phyloP scores from a whole-genome alignment of 2,329 filamentous ascomycete species.

The Fusarium piperis region DNA sequence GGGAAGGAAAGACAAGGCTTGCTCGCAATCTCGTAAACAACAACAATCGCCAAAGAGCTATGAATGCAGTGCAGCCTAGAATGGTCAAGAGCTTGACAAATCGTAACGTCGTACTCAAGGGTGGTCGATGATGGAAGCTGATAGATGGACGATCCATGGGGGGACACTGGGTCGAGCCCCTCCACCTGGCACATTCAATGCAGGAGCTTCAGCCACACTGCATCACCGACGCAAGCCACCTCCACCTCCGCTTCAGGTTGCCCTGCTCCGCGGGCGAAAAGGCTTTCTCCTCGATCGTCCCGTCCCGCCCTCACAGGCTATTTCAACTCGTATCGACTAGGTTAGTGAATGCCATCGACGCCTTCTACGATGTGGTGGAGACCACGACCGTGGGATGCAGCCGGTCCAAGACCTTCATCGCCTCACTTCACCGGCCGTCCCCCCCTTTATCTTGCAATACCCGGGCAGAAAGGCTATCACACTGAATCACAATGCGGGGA shows the following conservation, averaged over 20 bases:
- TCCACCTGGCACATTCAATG: no score
- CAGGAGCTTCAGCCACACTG: conserved; percentile 40
- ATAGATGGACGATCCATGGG: conserved; percentile 24
- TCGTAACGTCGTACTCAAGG: background rate
- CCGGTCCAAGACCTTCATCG: background rate
- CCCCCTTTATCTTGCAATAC: background rate
- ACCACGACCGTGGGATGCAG: background rate
- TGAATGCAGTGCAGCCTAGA: conserved; percentile 9
- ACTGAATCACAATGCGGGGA: background rate
- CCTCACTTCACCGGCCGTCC: background rate
- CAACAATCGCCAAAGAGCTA: conserved; percentile 13
- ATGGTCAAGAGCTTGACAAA: conserved; percentile 16
- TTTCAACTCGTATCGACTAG: background rate
- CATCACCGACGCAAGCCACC: conserved; percentile 40
- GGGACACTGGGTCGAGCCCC: conserved; percentile 14
- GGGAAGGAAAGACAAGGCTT: conserved; percentile 12
- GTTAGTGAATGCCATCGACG: background rate
- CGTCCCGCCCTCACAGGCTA: background rate
- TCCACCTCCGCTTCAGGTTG: conserved; percentile 20
- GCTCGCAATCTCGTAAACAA: conserved; percentile 22
- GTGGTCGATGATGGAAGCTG: conserved; percentile 45
- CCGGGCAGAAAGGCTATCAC: background rate
- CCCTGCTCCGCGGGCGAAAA: background rate
- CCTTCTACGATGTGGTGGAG: background rate
- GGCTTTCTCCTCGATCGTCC: background rate